Percentiles rank a stretch among this genome's conserved stretches.
Conservation (phyloP, 2,329 filamentous ascomycete genomes). For the Colletotrichum graminicola region DNA sequence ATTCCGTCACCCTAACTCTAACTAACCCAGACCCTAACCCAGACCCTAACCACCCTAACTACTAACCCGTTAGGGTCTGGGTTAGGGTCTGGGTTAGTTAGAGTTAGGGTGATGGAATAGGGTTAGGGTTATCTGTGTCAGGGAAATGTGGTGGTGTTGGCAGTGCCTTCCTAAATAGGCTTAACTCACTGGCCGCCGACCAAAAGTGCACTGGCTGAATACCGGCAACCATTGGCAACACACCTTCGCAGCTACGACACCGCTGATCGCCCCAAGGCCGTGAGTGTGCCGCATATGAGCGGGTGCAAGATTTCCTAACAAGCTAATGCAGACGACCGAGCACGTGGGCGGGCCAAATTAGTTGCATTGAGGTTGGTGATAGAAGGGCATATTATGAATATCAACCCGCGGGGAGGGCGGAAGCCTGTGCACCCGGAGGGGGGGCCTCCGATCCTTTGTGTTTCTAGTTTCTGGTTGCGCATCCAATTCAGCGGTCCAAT, state of each 20-base stretch:
- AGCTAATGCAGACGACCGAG: slow-evolving; percentile 30
- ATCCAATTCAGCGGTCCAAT: background rate
- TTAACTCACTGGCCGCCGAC: too few relatives aligned
- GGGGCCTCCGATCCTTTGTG: background rate
- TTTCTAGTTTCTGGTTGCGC: background rate
- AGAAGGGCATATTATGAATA: slow-evolving; percentile 4
- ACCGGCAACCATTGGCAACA: too few relatives aligned
- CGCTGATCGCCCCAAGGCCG: background rate
- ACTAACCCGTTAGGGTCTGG: too few relatives aligned
- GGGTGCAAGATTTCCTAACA: slow-evolving; percentile 11
- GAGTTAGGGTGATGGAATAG: too few relatives aligned
- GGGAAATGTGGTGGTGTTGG: too few relatives aligned
- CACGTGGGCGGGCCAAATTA: background rate
- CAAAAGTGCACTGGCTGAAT: too few relatives aligned
- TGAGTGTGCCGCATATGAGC: slow-evolving; percentile 24
- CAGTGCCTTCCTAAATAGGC: too few relatives aligned
- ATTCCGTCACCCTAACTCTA: too few relatives aligned
- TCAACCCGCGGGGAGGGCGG: background rate
- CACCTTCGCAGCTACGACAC: background rate
- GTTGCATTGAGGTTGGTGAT: background rate
- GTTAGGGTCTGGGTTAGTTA: too few relatives aligned
- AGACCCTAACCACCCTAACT: too few relatives aligned
- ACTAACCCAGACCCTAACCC: too few relatives aligned
- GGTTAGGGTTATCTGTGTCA: too few relatives aligned
- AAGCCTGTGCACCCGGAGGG: background rate